These are phyloP conservation scores for Tanacetum coccineum DNA, from an alignment of 129 eudicot species.

Conservation along the genomic window DNA sequence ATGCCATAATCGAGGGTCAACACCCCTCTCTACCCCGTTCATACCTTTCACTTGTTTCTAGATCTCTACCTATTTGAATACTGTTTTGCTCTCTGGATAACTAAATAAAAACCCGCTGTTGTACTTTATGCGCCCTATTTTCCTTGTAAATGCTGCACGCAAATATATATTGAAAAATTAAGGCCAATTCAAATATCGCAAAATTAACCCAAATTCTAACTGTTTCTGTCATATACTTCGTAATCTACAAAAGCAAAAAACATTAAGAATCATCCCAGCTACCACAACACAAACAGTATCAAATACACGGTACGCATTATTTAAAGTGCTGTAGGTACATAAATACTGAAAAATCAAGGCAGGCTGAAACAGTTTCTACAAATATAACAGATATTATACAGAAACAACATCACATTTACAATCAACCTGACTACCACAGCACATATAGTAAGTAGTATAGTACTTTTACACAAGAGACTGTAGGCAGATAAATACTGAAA, in stretches of 20 bases:
- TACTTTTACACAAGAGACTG: not conserved
- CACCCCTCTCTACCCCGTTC: conserved; percentile 46
- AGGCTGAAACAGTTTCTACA: not conserved
- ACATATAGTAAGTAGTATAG: no score
- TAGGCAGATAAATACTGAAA: not conserved
- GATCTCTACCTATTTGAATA: not conserved
- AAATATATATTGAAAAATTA: conserved; percentile 14
- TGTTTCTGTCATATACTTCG: not conserved
- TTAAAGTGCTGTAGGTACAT: not conserved
- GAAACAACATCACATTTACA: no score
- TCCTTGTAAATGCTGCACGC: conserved; percentile 28
- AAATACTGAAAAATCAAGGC: not conserved
- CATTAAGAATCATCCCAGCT: not conserved
- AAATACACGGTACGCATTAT: no score
- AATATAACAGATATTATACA: no score
- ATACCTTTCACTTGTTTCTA: conserved; percentile 10
- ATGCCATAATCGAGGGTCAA: conserved; percentile 71
- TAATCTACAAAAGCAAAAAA: not conserved
- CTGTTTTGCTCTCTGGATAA: not conserved
- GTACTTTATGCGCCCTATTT: conserved; percentile 16
- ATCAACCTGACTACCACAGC: no score
- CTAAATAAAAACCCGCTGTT: not conserved
- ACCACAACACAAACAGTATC: no score
- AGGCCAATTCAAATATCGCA: conserved; percentile 1
- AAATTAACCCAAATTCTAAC: no score